Percentiles rank a stretch among this genome's conserved stretches.
Evolutionary conservation across 1,284 basidiomycete species (phyloP).

Genomic region (Hemileia vastatrix): DNA sequence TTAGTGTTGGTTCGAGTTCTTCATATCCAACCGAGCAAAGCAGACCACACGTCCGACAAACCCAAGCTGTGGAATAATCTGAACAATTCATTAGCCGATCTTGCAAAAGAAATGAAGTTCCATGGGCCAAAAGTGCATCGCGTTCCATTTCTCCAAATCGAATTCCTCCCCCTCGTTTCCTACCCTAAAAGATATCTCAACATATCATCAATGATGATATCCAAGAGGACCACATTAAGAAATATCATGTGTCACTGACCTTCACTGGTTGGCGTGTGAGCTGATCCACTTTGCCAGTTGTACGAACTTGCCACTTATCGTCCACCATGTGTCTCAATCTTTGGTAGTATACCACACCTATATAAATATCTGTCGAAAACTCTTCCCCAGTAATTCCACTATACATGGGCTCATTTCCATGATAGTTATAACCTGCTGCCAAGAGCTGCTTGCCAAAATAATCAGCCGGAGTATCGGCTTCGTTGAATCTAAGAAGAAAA

Average conservation of each 20-base stretch:
- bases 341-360: conserved; percentile 98
- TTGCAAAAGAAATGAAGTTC: conserved; percentile 93
- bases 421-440: conserved; percentile 94
- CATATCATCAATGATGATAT: conserved; percentile 12
- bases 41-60: conserved; percentile 89
- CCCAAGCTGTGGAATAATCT: conserved; percentile 97
- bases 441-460: conserved; percentile 95
- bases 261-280: conserved; percentile 96
- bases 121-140: conserved; percentile 95
- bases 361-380: conserved; percentile 96
- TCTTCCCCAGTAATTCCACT: conserved; percentile 98
- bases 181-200: conserved; percentile 55
- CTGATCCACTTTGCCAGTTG: conserved; percentile 91
- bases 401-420: conserved; percentile 99
- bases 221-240: neutral
- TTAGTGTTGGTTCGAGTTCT: conserved; percentile 48
- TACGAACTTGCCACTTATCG: conserved; percentile 99
- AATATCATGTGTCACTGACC: conserved; percentile 49
- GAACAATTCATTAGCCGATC: conserved; percentile 99
- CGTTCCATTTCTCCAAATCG: conserved; percentile 99
- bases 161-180: conserved; percentile 96
- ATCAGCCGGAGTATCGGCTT: conserved; percentile 87
- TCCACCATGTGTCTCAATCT: conserved; percentile 98
- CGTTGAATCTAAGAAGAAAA: conserved; percentile 61
- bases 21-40: conserved; percentile 92